A percentile compares a stretch with the other conserved stretches of the same genome.
phyloP scores from a whole-genome alignment of 192 early-diverging fungal species.

The Chytriomyces sp. region DNA sequence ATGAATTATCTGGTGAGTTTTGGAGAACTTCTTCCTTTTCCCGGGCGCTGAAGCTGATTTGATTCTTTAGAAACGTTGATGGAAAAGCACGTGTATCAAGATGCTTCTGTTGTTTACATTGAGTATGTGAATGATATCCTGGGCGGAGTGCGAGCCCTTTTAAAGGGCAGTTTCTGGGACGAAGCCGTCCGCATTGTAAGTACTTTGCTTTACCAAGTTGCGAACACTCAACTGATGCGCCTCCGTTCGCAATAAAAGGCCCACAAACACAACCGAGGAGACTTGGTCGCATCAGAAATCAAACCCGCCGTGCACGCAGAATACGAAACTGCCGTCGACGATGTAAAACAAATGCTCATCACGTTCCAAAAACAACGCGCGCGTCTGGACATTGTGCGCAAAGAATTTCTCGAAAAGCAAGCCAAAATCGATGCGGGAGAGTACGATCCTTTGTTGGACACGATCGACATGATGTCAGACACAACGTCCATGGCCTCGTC shows the following conservation, averaged over 20 bases:
- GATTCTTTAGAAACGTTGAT: slow-evolving; percentile 42
- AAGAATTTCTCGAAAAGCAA: slow-evolving; percentile 53
- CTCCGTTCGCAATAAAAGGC: slow-evolving; percentile 41
- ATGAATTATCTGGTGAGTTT: slow-evolving; percentile 58
- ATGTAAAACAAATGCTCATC: slow-evolving; percentile 62
- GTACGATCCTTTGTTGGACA: slow-evolving; percentile 70
- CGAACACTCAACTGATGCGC: neutral
- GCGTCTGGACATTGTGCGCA: slow-evolving; percentile 62
- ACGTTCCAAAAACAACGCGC: slow-evolving; percentile 69
- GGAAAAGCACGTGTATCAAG: slow-evolving; percentile 64
- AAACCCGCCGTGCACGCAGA: slow-evolving; percentile 1
- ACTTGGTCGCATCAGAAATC: slow-evolving; percentile 79
- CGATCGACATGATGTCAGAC: slow-evolving; percentile 94
- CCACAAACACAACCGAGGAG: slow-evolving; percentile 59
- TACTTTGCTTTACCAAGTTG: neutral
- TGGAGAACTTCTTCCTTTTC: neutral
- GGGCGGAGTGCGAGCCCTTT: slow-evolving; percentile 68
- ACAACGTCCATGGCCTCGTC: slow-evolving; percentile 92
- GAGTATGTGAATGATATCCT: slow-evolving; percentile 76
- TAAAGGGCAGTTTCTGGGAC: slow-evolving; percentile 76
- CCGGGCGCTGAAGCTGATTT: slow-evolving; percentile 23
- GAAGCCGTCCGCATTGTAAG: slow-evolving; percentile 74
- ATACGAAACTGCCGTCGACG: slow-evolving; percentile 54
- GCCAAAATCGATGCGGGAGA: slow-evolving; percentile 30
- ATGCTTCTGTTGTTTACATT: slow-evolving; percentile 71